Base-by-base conservation (phyloP, 768 basidiomycete species). In the Pleurotus giganteus region DNA sequence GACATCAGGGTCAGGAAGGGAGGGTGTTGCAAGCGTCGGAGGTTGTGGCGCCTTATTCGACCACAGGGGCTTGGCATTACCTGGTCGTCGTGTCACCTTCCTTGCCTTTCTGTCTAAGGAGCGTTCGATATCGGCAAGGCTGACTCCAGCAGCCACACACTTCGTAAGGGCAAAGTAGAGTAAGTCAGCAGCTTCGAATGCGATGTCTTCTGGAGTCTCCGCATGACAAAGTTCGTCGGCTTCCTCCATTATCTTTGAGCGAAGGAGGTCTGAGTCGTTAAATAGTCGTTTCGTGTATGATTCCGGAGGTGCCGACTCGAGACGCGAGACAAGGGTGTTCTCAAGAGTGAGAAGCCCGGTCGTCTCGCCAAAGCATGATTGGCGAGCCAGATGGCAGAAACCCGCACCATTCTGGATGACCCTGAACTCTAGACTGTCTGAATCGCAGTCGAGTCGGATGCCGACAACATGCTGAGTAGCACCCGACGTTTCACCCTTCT, bases 221-320 rank as follows among this genome's bases (percentile, higher is more conserved):
- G 92, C 92, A 15, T 78, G 78, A 66, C 94, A 96, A n/a, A 99
- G 80, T 69, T 99, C 97, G 62, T 96, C 91, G 0, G 97, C 97
- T 68, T 99, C 97, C 70, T 99, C 97, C 86, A 90, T 92, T 60
- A 99, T 94, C 77, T 99, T 99, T 49, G 94, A 88, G 43, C 78
- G 82, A 42, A 98, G 75, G n/a, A 99, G 78, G 43, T 78, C 80
- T 4, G 86, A 73, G 66, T 98, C 91, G 39, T 80, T 76, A 71
- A 98, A 97, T 24, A 99, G 73, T 51, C 92, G 77, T 47, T 80
- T 84, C 15, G 97, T 98, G 70, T 99, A 99, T 1, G 91, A 94
- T 4, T 94, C 94, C 60, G 86, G 86, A 0, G 94, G 94, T 0
- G 96, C 93, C 23, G 82, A 79, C 29, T 73, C 71, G 42, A 90